A percentile compares a stretch with the other conserved stretches of the same genome.
These are phyloP conservation scores for Talaromyces sp. DNA, from an alignment of 2,329 filamentous ascomycete species.

Conservation along the genomic window DNA sequence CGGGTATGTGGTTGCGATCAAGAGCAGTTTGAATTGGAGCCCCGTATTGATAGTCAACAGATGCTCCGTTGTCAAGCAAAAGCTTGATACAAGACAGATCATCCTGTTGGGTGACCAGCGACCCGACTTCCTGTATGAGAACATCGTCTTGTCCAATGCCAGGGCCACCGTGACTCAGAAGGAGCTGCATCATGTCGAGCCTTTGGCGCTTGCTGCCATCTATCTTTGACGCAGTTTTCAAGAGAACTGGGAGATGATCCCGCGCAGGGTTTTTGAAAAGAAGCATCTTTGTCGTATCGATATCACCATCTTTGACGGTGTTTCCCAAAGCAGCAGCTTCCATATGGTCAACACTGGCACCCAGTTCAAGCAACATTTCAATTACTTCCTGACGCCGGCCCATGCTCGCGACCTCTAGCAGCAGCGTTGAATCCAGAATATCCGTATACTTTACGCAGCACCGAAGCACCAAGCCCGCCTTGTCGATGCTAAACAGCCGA, in stretches of 20 bases:
- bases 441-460: not conserved
- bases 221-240: not conserved
- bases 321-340: not conserved
- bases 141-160: conserved; percentile 4
- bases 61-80: not conserved
- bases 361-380: not conserved
- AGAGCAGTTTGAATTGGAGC: not conserved
- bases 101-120: not conserved
- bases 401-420: not conserved
- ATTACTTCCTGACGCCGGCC: not conserved
- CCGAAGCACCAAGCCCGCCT: not conserved
- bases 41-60: not conserved
- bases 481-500: not conserved
- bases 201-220: not conserved
- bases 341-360: conserved; percentile 1
- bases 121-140: not conserved
- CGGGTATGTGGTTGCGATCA: not conserved
- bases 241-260: not conserved
- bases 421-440: not conserved
- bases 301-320: not conserved
- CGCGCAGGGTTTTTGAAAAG: not conserved
- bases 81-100: not conserved
- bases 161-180: not conserved
- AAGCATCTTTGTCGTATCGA: not conserved
- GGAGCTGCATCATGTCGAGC: not conserved